These are phyloP conservation scores for Metrosideros polymorpha DNA, from an alignment of 441 rosid genomes.

Conservation along the genomic window DNA sequence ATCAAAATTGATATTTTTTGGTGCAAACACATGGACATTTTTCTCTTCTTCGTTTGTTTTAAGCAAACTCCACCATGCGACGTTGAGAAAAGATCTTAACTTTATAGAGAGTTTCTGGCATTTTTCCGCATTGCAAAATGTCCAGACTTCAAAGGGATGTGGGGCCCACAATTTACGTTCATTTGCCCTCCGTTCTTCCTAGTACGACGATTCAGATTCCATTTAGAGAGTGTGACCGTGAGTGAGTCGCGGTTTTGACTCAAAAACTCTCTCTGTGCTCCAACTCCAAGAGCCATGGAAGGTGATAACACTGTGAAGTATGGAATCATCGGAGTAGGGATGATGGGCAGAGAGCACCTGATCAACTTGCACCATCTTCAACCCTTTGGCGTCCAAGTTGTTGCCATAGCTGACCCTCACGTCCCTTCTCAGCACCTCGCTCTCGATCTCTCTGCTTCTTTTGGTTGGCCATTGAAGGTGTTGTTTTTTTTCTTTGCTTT, in stretches of 20 bases:
- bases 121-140: neutral
- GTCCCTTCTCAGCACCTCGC: constrained; percentile 60
- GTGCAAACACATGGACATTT: too few relatives aligned
- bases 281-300: constrained; percentile 3
- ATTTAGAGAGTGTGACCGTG: neutral
- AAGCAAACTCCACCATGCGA: neutral
- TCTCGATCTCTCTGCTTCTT: constrained; percentile 44
- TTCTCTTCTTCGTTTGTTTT: neutral
- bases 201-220: neutral
- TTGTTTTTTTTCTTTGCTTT: neutral
- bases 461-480: constrained; percentile 60
- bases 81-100: neutral
- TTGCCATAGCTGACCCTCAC: constrained; percentile 80
- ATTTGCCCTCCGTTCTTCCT: neutral
- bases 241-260: neutral
- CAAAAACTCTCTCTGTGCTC: neutral
- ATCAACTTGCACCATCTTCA: constrained; percentile 79
- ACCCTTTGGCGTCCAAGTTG: constrained; percentile 51
- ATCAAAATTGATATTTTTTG: too few relatives aligned
- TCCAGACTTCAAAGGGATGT: neutral
- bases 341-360: constrained; percentile 99
- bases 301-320: constrained; percentile 27
- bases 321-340: constrained; percentile 86
- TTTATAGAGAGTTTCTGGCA: neutral
- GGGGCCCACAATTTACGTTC: neutral